These are phyloP conservation scores for Penicillium steckii DNA, from an alignment of 495 filamentous ascomycete genomes.

Conservation along the genomic window DNA sequence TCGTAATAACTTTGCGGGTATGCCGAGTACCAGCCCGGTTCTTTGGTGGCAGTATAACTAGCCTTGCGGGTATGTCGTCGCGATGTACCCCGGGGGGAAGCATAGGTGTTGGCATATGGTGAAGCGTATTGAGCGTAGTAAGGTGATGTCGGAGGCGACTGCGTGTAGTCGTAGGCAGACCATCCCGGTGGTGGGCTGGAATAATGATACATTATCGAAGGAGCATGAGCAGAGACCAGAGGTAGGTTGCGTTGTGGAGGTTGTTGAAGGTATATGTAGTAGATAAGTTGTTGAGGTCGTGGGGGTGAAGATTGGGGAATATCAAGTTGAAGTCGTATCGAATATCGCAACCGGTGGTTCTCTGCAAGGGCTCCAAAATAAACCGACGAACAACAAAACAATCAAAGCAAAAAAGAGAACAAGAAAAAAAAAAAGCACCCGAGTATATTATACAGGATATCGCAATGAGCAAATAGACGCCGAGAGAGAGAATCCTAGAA, in stretches of 20 bases:
- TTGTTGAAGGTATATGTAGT: not conserved
- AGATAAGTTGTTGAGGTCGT: not conserved
- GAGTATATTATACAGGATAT: conserved; percentile 54
- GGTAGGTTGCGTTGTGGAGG: not conserved
- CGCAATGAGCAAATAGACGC: conserved; percentile 43
- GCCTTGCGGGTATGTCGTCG: conserved; percentile 48
- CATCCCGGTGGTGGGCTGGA: conserved; percentile 48
- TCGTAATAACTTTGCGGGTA: conserved; percentile 43
- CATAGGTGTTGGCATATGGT: conserved; percentile 39
- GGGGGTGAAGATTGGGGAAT: not conserved
- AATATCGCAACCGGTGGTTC: not conserved
- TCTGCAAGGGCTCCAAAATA: conserved; percentile 17
- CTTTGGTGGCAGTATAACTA: conserved; percentile 44
- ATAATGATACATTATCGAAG: conserved; percentile 54
- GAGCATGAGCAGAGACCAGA: conserved; percentile 29
- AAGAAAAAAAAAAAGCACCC: conserved; percentile 30
- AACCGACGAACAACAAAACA: conserved; percentile 18
- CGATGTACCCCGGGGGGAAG: conserved; percentile 38
- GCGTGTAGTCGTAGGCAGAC: conserved; percentile 49
- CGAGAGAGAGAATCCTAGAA: conserved; percentile 21
- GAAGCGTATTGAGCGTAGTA: conserved; percentile 49
- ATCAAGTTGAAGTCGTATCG: not conserved
- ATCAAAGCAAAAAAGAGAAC: conserved; percentile 21
- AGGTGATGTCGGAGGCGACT: conserved; percentile 51
- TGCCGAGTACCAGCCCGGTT: conserved; percentile 40